Base-by-base conservation (phyloP, 306 rosid genomes). In the Glycyrrhiza uralensis region DNA sequence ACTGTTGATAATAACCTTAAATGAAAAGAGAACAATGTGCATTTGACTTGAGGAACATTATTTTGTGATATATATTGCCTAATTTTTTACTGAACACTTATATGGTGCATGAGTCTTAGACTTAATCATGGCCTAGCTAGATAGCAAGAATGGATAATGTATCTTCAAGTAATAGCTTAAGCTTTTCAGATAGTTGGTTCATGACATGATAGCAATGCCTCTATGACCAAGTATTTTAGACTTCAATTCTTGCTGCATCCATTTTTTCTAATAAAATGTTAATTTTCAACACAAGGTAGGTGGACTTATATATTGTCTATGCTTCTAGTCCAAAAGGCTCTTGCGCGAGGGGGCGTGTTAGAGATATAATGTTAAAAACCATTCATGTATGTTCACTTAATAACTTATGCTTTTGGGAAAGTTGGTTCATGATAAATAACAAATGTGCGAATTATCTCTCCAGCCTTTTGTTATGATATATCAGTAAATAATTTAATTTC, bases 371-470 rank as follows among this genome's bases (percentile, higher is more conserved):
- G 1, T n/a, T 42, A 42, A n/a, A 42, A 64, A 44, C 17, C 19
- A 39, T 64, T 35, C 32, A 60, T 10, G 30, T 33, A 11, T 60
- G 17, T 23, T 52, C 59, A 23, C 59, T 9, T 52, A 7, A 62
- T 38, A n/a, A 17, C 68, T 36, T 29, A 57, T 57, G 50, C 18
- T 13, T 60, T 36, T 60, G 17, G 20, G 41, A 60, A 18, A 14
- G 18, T 20, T 38, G 39, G 6, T 14, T 42, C 38, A 64, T 14
- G 23, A 26, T 42, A 14, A 64, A 38, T 62, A 46, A 33, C 28
- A 63, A 42, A 9, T 72, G 73, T 65, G 69, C 59, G 33, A 56
- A 20, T 59, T 26, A 47, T 20, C 71, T 63, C 56, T 66, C 4
- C 19, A 20, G 65, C 11, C 13, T 55, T 61, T 59, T 72, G 24